These are phyloP conservation scores for Phaseolus coccineus DNA, from an alignment of 331 rosid species.

Conservation along the genomic window DNA sequence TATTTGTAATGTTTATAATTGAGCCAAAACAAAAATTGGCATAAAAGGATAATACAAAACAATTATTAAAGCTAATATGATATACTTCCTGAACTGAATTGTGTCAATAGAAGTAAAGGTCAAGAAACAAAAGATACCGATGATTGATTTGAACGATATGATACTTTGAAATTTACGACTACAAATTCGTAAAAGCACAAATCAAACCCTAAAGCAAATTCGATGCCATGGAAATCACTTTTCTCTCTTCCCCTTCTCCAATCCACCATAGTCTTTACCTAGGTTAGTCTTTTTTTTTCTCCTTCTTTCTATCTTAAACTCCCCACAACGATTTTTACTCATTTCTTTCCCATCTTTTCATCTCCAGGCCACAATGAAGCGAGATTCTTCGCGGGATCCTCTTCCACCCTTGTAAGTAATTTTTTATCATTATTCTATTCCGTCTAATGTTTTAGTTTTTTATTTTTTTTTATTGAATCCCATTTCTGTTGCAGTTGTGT, in stretches of 20 bases:
- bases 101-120: background rate
- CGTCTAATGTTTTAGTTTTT: background rate
- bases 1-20: too few relatives aligned
- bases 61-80: background rate
- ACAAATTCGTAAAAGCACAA: background rate
- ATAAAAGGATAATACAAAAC: too few relatives aligned
- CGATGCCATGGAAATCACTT: conserved; percentile 39
- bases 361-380: conserved; percentile 36
- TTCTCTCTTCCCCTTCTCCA: conserved; percentile 30
- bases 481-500: conserved; percentile 56
- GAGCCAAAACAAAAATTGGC: too few relatives aligned
- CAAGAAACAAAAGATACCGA: background rate
- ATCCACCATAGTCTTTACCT: conserved; percentile 9
- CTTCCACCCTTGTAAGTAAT: conserved; percentile 37
- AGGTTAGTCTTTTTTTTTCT: conserved; percentile 25
- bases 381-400: conserved; percentile 26
- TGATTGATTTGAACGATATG: background rate
- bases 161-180: conserved; percentile 1
- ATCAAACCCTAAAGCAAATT: background rate
- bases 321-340: background rate
- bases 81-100: background rate
- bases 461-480: conserved; percentile 35
- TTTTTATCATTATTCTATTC: background rate
- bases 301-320: background rate
- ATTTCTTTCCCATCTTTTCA: conserved; percentile 10